A percentile compares a stretch with the other conserved stretches of the same genome.
Evolutionary conservation across 2,329 filamentous ascomycete genomes (phyloP).

Genomic region (Fusarium nematophilum): DNA sequence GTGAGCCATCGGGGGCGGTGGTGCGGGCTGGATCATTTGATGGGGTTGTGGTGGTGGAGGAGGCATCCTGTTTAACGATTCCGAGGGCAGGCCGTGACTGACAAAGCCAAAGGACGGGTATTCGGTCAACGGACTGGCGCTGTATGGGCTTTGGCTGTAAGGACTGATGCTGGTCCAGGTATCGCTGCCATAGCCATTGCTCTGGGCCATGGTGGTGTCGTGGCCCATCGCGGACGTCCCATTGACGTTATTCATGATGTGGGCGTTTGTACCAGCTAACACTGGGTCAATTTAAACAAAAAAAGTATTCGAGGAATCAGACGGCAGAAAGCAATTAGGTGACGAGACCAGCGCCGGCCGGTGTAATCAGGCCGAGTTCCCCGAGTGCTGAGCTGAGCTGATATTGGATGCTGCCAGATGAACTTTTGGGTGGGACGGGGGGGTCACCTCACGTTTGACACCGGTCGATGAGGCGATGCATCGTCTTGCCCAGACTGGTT

Average conservation of each 20-base stretch:
- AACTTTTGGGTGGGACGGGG: slow-evolving; percentile 36
- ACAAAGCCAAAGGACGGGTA: slow-evolving; percentile 72
- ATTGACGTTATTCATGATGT: slow-evolving; percentile 50
- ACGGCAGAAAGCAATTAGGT: not conserved
- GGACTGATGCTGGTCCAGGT: slow-evolving; percentile 68
- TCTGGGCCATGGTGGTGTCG: slow-evolving; percentile 47
- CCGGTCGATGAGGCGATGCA: slow-evolving; percentile 37
- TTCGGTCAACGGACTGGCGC: slow-evolving; percentile 69
- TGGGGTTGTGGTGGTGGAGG: slow-evolving; percentile 61
- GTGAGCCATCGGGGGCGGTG: slow-evolving; percentile 62
- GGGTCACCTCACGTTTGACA: slow-evolving; percentile 36
- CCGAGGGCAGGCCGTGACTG: slow-evolving; percentile 62
- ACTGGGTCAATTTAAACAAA: slow-evolving; percentile 23
- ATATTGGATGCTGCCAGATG: slow-evolving; percentile 26
- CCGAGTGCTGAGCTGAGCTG: too few species aligned
- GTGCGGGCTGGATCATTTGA: slow-evolving; percentile 48
- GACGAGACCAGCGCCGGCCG: slow-evolving; percentile 16
- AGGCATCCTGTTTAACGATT: slow-evolving; percentile 64
- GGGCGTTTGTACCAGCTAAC: slow-evolving; percentile 31
- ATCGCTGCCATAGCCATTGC: slow-evolving; percentile 53
- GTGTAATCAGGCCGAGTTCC: slow-evolving; percentile 18
- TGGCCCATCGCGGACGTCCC: slow-evolving; percentile 47
- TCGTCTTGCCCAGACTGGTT: slow-evolving; percentile 36
- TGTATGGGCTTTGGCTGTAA: slow-evolving; percentile 71
- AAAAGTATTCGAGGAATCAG: not conserved